These are phyloP conservation scores for Protomyces inouyei DNA, from an alignment of 1,139 yeast genomes.

Conservation along the genomic window DNA sequence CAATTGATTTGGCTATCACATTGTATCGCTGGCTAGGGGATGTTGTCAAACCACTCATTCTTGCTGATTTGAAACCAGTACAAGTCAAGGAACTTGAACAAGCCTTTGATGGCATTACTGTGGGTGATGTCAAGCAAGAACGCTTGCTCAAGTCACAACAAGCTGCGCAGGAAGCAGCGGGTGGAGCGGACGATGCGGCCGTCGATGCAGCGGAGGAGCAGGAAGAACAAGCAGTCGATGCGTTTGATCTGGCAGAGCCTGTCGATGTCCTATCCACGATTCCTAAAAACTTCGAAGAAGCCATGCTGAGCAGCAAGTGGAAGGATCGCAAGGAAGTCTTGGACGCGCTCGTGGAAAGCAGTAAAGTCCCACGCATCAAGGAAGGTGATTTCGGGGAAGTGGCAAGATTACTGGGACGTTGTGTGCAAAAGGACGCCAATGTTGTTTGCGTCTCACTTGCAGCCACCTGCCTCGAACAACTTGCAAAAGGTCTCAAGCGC, in stretches of 20 bases:
- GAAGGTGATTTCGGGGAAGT: constrained; percentile 67
- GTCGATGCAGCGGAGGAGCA: constrained; percentile 38
- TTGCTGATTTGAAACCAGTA: constrained; percentile 77
- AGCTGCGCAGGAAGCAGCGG: constrained; percentile 35
- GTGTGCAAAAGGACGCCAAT: constrained; percentile 77
- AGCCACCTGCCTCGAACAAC: constrained; percentile 57
- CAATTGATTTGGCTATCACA: constrained; percentile 64
- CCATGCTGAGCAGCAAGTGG: constrained; percentile 69
- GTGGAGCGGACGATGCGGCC: constrained; percentile 32
- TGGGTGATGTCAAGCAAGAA: constrained; percentile 50
- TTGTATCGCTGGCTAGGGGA: constrained; percentile 74
- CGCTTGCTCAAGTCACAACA: constrained; percentile 55
- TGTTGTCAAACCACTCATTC: constrained; percentile 54
- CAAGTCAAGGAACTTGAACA: constrained; percentile 81
- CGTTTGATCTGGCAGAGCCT: constrained; percentile 53
- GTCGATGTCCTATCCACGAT: constrained; percentile 60
- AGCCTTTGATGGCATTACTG: constrained; percentile 55
- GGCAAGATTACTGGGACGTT: constrained; percentile 57
- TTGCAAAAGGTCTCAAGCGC: constrained; percentile 63
- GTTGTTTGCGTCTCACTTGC: constrained; percentile 81
- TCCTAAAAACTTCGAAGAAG: constrained; percentile 56
- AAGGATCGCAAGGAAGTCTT: constrained; percentile 84
- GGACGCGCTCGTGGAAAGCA: constrained; percentile 56
- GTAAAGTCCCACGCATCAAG: constrained; percentile 49
- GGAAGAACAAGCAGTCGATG: constrained; percentile 44